A percentile compares a stretch with the other conserved stretches of the same genome.
These are phyloP conservation scores for Mycosphaerelloides madeirae DNA, from an alignment of 2,329 filamentous ascomycete species.

Conservation along the genomic window DNA sequence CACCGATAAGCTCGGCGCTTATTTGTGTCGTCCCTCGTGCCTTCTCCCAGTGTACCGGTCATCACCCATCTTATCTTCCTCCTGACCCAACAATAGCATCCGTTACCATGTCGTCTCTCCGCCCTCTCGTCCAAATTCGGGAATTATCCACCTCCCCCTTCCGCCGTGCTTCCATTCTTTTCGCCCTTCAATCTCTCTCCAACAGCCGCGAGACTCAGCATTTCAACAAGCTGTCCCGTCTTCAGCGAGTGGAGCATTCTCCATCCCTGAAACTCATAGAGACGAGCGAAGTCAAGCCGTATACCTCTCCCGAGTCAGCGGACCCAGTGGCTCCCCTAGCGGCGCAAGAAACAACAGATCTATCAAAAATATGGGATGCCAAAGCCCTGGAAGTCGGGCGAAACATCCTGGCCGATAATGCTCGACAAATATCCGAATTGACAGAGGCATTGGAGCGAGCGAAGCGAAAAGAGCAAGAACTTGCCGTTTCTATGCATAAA, in stretches of 20 bases:
- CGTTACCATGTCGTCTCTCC: slow-evolving; percentile 28
- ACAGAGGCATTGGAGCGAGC: slow-evolving; percentile 10
- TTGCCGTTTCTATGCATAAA: slow-evolving; percentile 1
- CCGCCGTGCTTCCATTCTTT: slow-evolving; percentile 21
- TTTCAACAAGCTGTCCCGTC: slow-evolving; percentile 28
- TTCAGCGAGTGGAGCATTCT: slow-evolving; percentile 28
- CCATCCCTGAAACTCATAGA: slow-evolving; percentile 30
- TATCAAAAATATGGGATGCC: slow-evolving; percentile 15
- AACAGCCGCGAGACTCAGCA: slow-evolving; percentile 32
- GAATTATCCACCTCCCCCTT: slow-evolving; percentile 18
- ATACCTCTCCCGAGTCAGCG: slow-evolving; percentile 9
- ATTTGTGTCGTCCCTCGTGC: not conserved
- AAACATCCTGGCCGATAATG: slow-evolving; percentile 18
- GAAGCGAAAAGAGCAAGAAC: slow-evolving; percentile 8
- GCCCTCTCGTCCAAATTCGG: slow-evolving; percentile 17
- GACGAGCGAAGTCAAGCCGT: slow-evolving; percentile 27
- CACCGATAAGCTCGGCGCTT: slow-evolving; percentile 3
- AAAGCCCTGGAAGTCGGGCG: slow-evolving; percentile 19
- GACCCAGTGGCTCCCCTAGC: not conserved
- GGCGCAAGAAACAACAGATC: not conserved
- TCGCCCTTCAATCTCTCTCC: slow-evolving; percentile 26
- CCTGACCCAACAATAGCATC: not conserved
- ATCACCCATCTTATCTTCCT: not conserved
- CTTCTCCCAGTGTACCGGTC: not conserved
- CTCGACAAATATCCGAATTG: slow-evolving; percentile 9